Evolutionary conservation across 805 yeast genomes (phyloP).

Genomic region (Candida koratica): DNA sequence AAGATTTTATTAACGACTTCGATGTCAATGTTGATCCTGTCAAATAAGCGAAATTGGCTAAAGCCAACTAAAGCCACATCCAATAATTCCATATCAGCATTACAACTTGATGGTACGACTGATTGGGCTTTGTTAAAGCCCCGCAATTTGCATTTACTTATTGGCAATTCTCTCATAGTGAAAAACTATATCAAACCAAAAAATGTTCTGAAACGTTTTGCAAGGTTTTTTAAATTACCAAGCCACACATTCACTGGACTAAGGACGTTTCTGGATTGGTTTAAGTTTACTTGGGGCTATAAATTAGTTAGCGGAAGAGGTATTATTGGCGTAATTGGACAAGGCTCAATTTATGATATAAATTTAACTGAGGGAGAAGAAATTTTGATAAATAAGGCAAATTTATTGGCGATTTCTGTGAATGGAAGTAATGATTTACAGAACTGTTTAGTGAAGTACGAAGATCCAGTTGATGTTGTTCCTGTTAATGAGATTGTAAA

Average conservation of each 20-base stretch:
- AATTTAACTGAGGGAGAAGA: slow-evolving; percentile 45
- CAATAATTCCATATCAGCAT: slow-evolving; percentile 39
- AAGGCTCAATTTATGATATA: slow-evolving; percentile 50
- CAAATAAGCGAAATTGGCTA: slow-evolving; percentile 22
- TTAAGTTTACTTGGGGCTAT: slow-evolving; percentile 39
- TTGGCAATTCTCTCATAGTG: slow-evolving; percentile 50
- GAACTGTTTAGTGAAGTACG: slow-evolving; percentile 32
- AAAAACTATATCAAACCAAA: slow-evolving; percentile 38
- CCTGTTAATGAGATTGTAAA: not conserved
- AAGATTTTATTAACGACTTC: slow-evolving; percentile 47
- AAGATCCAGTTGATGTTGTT: not conserved
- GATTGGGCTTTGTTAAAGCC: slow-evolving; percentile 61
- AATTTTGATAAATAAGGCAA: slow-evolving; percentile 42
- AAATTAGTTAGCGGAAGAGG: slow-evolving; percentile 56
- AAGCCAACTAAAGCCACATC: slow-evolving; percentile 16
- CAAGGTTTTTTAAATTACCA: slow-evolving; percentile 19
- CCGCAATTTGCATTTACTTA: slow-evolving; percentile 46
- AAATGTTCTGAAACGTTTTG: slow-evolving; percentile 30
- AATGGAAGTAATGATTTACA: slow-evolving; percentile 45
- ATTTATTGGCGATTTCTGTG: slow-evolving; percentile 49
- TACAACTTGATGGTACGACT: slow-evolving; percentile 52
- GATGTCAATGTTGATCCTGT: slow-evolving; percentile 40
- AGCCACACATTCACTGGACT: slow-evolving; percentile 25
- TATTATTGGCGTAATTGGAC: slow-evolving; percentile 49
- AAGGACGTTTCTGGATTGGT: slow-evolving; percentile 29